Evolutionary conservation across 2,329 filamentous ascomycete genomes (phyloP).

Genomic region (Didymella glomerata): DNA sequence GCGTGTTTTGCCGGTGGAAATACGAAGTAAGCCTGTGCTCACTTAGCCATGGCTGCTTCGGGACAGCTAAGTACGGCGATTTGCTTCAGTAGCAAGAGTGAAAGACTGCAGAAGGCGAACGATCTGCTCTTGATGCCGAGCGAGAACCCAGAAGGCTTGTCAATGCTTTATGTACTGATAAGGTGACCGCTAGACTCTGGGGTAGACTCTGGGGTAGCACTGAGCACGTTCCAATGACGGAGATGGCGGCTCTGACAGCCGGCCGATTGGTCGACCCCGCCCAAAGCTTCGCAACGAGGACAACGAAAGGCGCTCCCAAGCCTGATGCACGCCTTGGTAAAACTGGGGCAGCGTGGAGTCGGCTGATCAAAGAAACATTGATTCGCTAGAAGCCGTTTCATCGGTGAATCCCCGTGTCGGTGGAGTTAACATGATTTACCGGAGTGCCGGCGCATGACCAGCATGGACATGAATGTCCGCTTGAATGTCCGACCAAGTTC

Average conservation of each 20-base stretch:
- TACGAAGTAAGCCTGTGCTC: background rate
- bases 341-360: background rate
- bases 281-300: conserved; percentile 3
- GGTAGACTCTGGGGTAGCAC: conserved; percentile 17
- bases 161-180: conserved; percentile 11
- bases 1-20: background rate
- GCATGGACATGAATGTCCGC: background rate
- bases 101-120: background rate
- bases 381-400: conserved; percentile 6
- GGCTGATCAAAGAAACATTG: background rate
- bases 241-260: conserved; percentile 7
- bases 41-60: background rate
- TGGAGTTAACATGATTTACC: conserved; percentile 1
- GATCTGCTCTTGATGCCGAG: background rate
- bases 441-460: conserved; percentile 6
- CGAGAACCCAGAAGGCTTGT: conserved; percentile 10
- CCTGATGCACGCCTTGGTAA: conserved; percentile 3
- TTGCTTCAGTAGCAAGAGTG: background rate
- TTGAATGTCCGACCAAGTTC: background rate
- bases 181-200: conserved; percentile 10
- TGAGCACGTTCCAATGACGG: conserved; percentile 16
- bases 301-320: background rate
- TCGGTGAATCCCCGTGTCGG: conserved; percentile 9
- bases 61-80: background rate
- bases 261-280: conserved; percentile 16